phyloP scores from a whole-genome alignment of 148 eudicot genomes.

The Cornus kousa region DNA sequence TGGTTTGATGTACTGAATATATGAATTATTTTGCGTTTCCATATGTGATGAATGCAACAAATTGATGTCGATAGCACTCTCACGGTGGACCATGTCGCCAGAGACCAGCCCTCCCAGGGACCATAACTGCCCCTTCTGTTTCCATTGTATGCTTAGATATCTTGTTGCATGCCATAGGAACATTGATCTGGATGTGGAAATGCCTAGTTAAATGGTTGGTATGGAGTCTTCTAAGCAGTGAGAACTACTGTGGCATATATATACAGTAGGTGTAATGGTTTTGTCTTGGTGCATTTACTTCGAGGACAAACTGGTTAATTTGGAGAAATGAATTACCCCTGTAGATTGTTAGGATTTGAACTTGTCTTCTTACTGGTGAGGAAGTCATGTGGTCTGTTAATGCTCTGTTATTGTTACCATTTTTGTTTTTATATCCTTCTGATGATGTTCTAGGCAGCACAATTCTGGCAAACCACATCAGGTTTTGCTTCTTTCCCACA shows the following conservation, averaged over 20 bases:
- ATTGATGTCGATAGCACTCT: neutral
- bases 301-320: neutral
- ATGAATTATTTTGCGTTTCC: neutral
- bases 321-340: neutral
- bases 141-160: neutral
- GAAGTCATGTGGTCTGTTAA: neutral
- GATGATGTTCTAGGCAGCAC: neutral
- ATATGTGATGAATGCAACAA: neutral
- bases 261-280: neutral
- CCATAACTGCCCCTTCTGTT: neutral
- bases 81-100: neutral
- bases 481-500: neutral
- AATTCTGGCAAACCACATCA: neutral
- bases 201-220: neutral
- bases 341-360: neutral
- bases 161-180: neutral
- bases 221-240: neutral
- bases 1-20: neutral
- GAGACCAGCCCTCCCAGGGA: neutral
- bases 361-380: neutral
- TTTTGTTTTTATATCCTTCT: neutral
- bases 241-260: neutral
- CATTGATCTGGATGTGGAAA: neutral
- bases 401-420: neutral
- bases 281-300: neutral